Percentiles rank a stretch among this genome's conserved stretches.
phyloP scores from a whole-genome alignment of 129 eudicot species.

The Flaveria sonorensis region DNA sequence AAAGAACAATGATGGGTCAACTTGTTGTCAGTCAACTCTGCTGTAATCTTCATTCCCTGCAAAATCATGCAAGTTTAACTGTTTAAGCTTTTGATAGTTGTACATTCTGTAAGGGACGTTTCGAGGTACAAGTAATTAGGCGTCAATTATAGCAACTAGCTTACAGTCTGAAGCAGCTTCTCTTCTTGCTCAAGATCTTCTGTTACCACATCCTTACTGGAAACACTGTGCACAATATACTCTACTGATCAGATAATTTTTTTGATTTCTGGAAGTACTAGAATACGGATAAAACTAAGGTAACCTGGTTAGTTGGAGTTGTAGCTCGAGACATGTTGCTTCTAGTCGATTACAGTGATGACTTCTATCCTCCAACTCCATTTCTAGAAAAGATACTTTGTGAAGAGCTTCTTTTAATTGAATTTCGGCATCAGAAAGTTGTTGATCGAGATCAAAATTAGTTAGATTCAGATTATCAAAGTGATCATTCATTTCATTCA shows the following conservation, averaged over 20 bases:
- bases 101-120: slow-evolving; percentile 9
- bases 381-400: slow-evolving; percentile 65
- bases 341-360: slow-evolving; percentile 65
- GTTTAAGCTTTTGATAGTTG: background rate
- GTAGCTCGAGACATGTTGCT: slow-evolving; percentile 81
- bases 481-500: slow-evolving; percentile 58
- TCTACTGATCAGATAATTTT: background rate
- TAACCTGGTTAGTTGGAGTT: slow-evolving; percentile 81
- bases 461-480: slow-evolving; percentile 58
- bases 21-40: slow-evolving; percentile 32
- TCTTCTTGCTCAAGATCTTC: slow-evolving; percentile 45
- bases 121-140: slow-evolving; percentile 44
- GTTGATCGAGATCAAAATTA: slow-evolving; percentile 75
- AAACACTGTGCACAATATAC: slow-evolving; percentile 43
- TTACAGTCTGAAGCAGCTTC: slow-evolving; percentile 52
- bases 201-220: slow-evolving; percentile 33
- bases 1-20: slow-evolving; percentile 46
- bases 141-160: slow-evolving; percentile 28
- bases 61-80: background rate
- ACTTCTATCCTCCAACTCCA: slow-evolving; percentile 69
- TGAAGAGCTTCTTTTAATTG: slow-evolving; percentile 52
- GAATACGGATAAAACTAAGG: background rate
- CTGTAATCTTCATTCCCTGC: slow-evolving; percentile 23
- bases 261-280: background rate
- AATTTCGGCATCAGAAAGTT: slow-evolving; percentile 57